A percentile compares a stretch with the other conserved stretches of the same genome.
Conservation (phyloP, 345 rosid species). For the Microthlaspi erraticum region DNA sequence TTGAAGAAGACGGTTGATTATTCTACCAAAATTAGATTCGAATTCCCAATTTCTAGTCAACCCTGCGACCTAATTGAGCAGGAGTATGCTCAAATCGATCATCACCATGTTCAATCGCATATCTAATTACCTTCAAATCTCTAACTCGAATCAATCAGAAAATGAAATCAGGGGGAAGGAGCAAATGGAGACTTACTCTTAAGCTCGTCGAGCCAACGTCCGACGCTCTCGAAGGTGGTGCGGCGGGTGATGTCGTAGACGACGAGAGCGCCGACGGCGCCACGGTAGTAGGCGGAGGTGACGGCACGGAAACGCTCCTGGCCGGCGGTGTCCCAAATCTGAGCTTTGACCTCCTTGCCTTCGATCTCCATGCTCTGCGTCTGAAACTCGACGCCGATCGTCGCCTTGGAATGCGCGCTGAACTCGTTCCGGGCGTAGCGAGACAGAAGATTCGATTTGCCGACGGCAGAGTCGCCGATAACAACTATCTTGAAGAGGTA, state of each 20-base stretch:
- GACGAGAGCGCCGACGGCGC: slow-evolving; percentile 85
- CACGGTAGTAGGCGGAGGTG: slow-evolving; percentile 94
- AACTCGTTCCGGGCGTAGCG: slow-evolving; percentile 90
- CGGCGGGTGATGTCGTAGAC: slow-evolving; percentile 85
- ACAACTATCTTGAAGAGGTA: slow-evolving; percentile 85
- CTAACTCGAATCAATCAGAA: slow-evolving; percentile 18
- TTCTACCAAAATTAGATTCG: slow-evolving; percentile 6
- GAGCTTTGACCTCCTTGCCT: slow-evolving; percentile 91
- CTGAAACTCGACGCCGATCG: slow-evolving; percentile 95
- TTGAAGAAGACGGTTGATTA: neutral
- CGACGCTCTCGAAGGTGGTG: slow-evolving; percentile 73
- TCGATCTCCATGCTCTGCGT: slow-evolving; percentile 85
- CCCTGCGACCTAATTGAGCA: neutral
- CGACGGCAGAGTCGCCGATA: slow-evolving; percentile 93
- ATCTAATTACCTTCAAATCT: neutral
- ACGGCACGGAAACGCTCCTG: slow-evolving; percentile 95
- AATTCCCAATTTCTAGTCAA: slow-evolving; percentile 26
- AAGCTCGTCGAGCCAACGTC: slow-evolving; percentile 91
- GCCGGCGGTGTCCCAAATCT: slow-evolving; percentile 99
- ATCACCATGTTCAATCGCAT: neutral
- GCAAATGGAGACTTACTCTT: slow-evolving; percentile 51
- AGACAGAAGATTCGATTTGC: slow-evolving; percentile 81
- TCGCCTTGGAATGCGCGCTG: slow-evolving; percentile 83
- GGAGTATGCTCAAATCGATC: slow-evolving; percentile 9
- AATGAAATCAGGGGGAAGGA: neutral